phyloP scores from a whole-genome alignment of 129 eudicot genomes.

The Ambrosia trifida region DNA sequence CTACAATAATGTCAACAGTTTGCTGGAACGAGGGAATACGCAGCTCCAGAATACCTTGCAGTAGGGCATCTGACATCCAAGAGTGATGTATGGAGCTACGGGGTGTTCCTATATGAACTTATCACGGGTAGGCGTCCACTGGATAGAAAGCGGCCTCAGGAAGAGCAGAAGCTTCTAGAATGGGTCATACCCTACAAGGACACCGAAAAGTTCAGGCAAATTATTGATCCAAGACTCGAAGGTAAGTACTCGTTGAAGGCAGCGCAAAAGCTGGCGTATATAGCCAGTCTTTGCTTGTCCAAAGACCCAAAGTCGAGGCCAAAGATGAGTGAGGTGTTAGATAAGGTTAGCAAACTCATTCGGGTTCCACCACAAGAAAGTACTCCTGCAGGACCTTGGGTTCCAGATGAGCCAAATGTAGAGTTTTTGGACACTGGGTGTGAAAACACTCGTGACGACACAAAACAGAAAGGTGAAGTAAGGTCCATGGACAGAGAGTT shows the following conservation, averaged over 20 bases:
- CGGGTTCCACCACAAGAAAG: background rate
- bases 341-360: conserved; percentile 42
- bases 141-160: conserved; percentile 48
- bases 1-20: conserved; percentile 32
- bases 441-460: background rate
- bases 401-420: background rate
- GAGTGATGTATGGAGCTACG: conserved; percentile 65
- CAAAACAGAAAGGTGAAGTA: background rate
- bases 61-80: conserved; percentile 58
- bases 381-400: background rate
- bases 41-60: conserved; percentile 65
- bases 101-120: conserved; percentile 70
- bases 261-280: conserved; percentile 41
- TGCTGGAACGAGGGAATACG: conserved; percentile 65
- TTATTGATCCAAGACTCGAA: conserved; percentile 64
- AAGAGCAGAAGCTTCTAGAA: conserved; percentile 37
- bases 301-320: conserved; percentile 53
- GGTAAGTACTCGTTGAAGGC: conserved; percentile 38
- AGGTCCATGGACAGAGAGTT: background rate
- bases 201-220: conserved; percentile 42
- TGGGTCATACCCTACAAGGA: conserved; percentile 57
- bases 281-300: conserved; percentile 57
- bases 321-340: conserved; percentile 59
- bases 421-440: background rate
- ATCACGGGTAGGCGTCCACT: conserved; percentile 64